Evolutionary conservation across 2,329 filamentous ascomycete genomes (phyloP).

Genomic region (Cladosporium halotolerans): DNA sequence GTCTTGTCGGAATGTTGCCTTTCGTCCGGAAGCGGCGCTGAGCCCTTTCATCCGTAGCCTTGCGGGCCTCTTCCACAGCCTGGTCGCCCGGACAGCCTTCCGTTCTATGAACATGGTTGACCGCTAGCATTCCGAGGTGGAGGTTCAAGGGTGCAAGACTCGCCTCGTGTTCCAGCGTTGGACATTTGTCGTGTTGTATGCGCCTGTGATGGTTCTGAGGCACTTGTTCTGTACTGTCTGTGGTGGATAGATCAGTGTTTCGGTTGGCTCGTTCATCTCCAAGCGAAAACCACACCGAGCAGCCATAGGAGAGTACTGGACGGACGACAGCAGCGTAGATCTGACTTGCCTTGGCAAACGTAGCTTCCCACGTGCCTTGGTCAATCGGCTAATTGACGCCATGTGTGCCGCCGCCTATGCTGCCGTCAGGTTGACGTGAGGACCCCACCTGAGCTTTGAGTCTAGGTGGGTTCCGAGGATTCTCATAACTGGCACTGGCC

Average conservation of each 20-base stretch:
- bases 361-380: background rate
- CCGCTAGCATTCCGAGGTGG: background rate
- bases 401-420: slow-evolving; percentile 3
- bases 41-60: background rate
- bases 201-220: slow-evolving; percentile 11
- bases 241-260: slow-evolving; percentile 9
- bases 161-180: slow-evolving; percentile 8
- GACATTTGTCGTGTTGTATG: slow-evolving; percentile 11
- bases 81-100: no score
- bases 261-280: background rate
- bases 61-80: no score
- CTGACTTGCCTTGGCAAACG: background rate
- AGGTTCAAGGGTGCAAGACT: slow-evolving; percentile 2
- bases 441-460: background rate
- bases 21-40: background rate
- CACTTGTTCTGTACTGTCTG: slow-evolving; percentile 8
- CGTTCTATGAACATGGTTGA: background rate
- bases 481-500: background rate
- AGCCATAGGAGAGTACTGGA: background rate
- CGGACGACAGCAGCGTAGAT: background rate
- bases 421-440: slow-evolving; percentile 1
- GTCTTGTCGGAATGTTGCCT: background rate
- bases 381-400: background rate
- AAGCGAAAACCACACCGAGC: background rate
- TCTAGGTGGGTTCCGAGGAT: background rate